Conservation (phyloP, 1,139 yeast species). For the Candida sojae region DNA sequence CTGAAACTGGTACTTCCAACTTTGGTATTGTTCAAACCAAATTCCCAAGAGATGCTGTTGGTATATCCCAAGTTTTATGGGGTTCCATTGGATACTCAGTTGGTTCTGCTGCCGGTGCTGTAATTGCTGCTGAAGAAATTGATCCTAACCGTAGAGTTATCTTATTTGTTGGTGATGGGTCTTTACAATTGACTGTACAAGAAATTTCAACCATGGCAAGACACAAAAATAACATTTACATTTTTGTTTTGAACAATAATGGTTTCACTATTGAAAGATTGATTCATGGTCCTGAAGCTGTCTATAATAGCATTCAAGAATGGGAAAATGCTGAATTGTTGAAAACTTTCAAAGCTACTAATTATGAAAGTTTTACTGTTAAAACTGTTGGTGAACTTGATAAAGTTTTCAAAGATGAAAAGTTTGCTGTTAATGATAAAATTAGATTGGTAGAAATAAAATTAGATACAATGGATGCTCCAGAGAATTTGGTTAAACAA, state of each 20-base stretch:
- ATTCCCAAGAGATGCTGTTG: slow-evolving; percentile 72
- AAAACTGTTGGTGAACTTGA: slow-evolving; percentile 70
- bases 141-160: slow-evolving; percentile 72
- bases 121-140: slow-evolving; percentile 77
- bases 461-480: slow-evolving; percentile 84
- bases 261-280: slow-evolving; percentile 90
- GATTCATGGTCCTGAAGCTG: slow-evolving; percentile 78
- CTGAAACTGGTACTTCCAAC: slow-evolving; percentile 90
- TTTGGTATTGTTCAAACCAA: slow-evolving; percentile 81
- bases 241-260: slow-evolving; percentile 80
- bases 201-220: slow-evolving; percentile 83
- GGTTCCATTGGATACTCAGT: slow-evolving; percentile 90
- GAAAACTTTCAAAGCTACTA: slow-evolving; percentile 71
- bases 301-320: slow-evolving; percentile 77
- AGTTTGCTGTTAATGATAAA: slow-evolving; percentile 60
- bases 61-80: slow-evolving; percentile 88
- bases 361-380: slow-evolving; percentile 56
- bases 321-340: slow-evolving; percentile 76
- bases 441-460: slow-evolving; percentile 79
- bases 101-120: slow-evolving; percentile 85
- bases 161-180: slow-evolving; percentile 87
- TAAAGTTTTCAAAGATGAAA: slow-evolving; percentile 51
- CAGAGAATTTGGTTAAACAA: slow-evolving; percentile 62
- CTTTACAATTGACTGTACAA: slow-evolving; percentile 84
- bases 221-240: slow-evolving; percentile 77